Percentiles rank a stretch among this genome's conserved stretches.
phyloP scores from a whole-genome alignment of 2,329 filamentous ascomycete genomes.

The Claviceps digitariae region DNA sequence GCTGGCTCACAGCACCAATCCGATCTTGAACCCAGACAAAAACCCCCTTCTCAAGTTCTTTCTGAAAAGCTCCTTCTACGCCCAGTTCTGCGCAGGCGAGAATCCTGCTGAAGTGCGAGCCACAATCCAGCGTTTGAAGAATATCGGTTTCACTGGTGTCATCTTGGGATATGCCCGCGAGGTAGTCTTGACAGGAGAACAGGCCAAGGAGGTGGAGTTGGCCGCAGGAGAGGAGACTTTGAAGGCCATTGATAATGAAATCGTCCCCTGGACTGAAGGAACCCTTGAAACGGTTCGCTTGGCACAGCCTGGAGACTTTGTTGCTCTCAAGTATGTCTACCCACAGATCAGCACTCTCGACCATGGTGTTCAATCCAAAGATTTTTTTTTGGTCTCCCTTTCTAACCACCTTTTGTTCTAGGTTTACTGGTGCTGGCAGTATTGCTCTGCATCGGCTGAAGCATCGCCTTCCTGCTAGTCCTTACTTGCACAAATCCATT shows the following conservation, averaged over 20 bases:
- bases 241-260: constrained; percentile 41
- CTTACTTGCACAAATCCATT: constrained; percentile 54
- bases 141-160: constrained; percentile 68
- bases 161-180: constrained; percentile 77
- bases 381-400: not conserved
- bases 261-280: constrained; percentile 58
- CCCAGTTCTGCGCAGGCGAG: constrained; percentile 82
- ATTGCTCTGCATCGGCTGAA: constrained; percentile 56
- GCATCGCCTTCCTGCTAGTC: constrained; percentile 47
- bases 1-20: constrained; percentile 55
- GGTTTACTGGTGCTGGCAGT: constrained; percentile 70
- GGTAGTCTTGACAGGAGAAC: constrained; percentile 52
- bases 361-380: not conserved
- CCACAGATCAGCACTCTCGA: not conserved
- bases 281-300: constrained; percentile 62
- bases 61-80: constrained; percentile 74
- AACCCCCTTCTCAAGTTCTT: constrained; percentile 59
- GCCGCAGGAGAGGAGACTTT: constrained; percentile 33
- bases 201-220: constrained; percentile 30
- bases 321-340: constrained; percentile 43
- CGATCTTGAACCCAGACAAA: constrained; percentile 57
- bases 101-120: constrained; percentile 50
- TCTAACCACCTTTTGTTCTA: constrained; percentile 11
- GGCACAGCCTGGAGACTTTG: constrained; percentile 48
- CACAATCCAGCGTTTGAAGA: constrained; percentile 53